Base-by-base conservation (phyloP, 2,329 filamentous ascomycete species). In the Teratosphaeria destructans region DNA sequence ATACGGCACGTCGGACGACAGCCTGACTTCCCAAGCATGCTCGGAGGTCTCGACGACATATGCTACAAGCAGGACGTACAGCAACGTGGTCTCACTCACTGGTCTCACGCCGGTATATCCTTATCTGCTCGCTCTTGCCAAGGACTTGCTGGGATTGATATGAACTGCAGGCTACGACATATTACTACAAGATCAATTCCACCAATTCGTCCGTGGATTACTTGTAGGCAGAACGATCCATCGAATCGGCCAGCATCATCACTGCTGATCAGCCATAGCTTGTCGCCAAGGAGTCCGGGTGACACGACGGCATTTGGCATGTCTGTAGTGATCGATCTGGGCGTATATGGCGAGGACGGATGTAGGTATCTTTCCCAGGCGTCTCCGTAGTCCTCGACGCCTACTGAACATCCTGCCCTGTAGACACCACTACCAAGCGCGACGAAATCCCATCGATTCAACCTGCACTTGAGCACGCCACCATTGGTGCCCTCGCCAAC, bases 111-210 rank as follows among this genome's bases (percentile, higher is more conserved):
- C 82, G 0, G 81, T 43, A 43, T 5, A 14, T 32, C 12, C 5
- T n/a, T 14, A 43, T 43, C 12, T 16, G 37, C 37, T 14, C 16
- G 11, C 37, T 32, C 29, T 32, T 43, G 3, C 37, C 5, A 5
- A 12, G 35, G 14, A 43, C 37, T 14, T 43, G 10, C 11, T 14
- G 37, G 16, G 11, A 43, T n/a, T 43, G 37, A 43, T 43, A n/a
- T 43, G 37, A 5, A 32, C 16, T 12, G 11, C 37, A 43, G 37
- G 37, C 78, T 0, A 83, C 81, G 1, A 82, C 76, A 0, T 85
- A 85, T 69, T 85, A 82, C 73, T 85, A 85, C 73, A 77, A 82
- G 72, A 83, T 84, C 55, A 74, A 73, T 8, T 83, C 81, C 2
- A 78, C 75, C 32, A 85, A 85, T 70, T 82, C 82, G 0, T 81